These are phyloP conservation scores for Trametes cubensis DNA, from an alignment of 768 basidiomycete genomes.

Conservation along the genomic window DNA sequence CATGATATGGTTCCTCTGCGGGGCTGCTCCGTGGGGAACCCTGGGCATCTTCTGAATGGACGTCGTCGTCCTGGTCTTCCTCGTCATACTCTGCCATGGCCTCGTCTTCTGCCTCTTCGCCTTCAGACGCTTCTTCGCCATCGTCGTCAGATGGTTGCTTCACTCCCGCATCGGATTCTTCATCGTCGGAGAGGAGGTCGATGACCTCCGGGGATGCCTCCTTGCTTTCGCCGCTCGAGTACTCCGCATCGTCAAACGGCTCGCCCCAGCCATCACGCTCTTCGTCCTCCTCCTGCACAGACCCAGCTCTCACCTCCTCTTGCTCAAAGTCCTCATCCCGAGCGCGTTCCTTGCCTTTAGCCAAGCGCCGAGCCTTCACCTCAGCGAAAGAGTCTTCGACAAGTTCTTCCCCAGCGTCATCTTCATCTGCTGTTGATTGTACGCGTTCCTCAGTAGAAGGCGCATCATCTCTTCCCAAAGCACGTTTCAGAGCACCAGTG, in stretches of 20 bases:
- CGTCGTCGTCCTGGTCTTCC: constrained; percentile 10
- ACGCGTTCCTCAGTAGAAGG: background rate
- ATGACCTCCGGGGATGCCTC: constrained; percentile 34
- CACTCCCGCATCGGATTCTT: constrained; percentile 19
- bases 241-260: constrained; percentile 28
- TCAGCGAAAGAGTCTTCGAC: constrained; percentile 61
- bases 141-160: background rate
- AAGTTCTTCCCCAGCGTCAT: constrained; percentile 31
- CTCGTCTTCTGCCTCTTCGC: background rate
- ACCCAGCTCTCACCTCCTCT: constrained; percentile 35
- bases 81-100: background rate
- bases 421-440: constrained; percentile 32
- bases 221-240: constrained; percentile 36
- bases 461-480: constrained; percentile 50
- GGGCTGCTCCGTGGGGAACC: constrained; percentile 5
- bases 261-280: constrained; percentile 25
- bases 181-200: constrained; percentile 27
- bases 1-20: background rate
- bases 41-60: constrained; percentile 19
- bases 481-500: constrained; percentile 56
- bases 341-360: constrained; percentile 71
- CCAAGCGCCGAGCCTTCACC: constrained; percentile 50
- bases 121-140: constrained; percentile 5
- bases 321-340: constrained; percentile 55
- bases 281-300: constrained; percentile 23